Evolutionary conservation across 352 stramenopile species (phyloP).

Genomic region (Pythium sukuiense): DNA sequence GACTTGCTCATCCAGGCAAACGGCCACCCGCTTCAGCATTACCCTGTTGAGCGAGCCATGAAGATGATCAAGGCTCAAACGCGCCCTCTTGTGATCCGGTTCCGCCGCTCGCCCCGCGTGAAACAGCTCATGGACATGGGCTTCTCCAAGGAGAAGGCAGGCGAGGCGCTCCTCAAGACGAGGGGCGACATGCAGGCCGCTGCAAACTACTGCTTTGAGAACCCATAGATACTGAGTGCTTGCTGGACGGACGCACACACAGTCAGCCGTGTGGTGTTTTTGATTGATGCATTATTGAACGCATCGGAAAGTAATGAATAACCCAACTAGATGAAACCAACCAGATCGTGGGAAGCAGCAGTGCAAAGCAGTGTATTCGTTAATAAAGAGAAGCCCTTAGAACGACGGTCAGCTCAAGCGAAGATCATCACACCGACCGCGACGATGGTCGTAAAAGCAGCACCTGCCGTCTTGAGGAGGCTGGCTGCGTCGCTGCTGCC

Average conservation of each 20-base stretch:
- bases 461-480: constrained; percentile 19
- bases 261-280: constrained; percentile 2
- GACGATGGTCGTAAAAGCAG: constrained; percentile 6
- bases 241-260: neutral
- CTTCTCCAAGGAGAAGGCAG: constrained; percentile 51
- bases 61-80: constrained; percentile 87
- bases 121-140: constrained; percentile 77
- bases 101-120: constrained; percentile 65
- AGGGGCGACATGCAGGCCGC: constrained; percentile 63
- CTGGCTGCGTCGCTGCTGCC: neutral
- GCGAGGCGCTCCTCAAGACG: constrained; percentile 48
- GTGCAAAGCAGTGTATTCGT: neutral
- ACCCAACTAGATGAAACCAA: neutral
- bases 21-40: constrained; percentile 79
- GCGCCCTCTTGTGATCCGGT: constrained; percentile 75
- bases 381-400: neutral
- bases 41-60: constrained; percentile 75
- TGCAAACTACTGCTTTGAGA: constrained; percentile 69
- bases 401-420: constrained; percentile 23
- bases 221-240: neutral
- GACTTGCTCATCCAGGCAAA: constrained; percentile 78
- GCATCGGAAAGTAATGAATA: constrained; percentile 2
- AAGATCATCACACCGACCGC: constrained; percentile 37
- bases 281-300: neutral
- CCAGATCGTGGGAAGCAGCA: neutral